phyloP scores from a whole-genome alignment of 139 green algal species.

The Tetradesmus lagerheimii region DNA sequence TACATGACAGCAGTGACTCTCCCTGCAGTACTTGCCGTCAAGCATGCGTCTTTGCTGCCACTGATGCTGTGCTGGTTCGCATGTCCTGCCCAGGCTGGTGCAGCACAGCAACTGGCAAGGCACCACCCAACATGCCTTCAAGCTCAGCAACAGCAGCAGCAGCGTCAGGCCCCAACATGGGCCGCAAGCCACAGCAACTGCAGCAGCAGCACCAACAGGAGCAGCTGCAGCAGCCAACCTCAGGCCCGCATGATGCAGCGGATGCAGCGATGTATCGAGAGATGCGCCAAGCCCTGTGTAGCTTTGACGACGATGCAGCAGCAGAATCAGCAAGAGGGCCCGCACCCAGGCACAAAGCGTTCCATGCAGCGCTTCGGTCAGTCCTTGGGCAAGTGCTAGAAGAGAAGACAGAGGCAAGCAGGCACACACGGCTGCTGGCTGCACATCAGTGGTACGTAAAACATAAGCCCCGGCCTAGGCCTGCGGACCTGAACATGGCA shows the following conservation, averaged over 20 bases:
- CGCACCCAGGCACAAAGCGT: background rate
- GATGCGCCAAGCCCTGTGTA: conserved; percentile 23
- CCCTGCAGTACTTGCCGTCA: too few relatives aligned
- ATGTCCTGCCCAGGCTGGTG: background rate
- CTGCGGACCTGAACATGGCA: background rate
- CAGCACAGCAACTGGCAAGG: background rate
- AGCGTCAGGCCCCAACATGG: background rate
- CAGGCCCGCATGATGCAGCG: conserved; percentile 23
- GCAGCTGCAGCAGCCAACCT: conserved; percentile 2
- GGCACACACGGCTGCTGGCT: conserved; percentile 23
- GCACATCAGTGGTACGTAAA: conserved; percentile 22
- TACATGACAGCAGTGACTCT: too few relatives aligned
- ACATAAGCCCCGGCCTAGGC: background rate
- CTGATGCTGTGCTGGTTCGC: background rate
- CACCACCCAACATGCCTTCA: background rate
- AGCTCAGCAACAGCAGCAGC: background rate
- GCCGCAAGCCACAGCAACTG: background rate
- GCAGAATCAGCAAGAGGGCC: background rate
- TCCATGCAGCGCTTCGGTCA: background rate
- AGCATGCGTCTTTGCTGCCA: too few relatives aligned
- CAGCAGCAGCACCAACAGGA: background rate
- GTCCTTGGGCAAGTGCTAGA: conserved; percentile 29
- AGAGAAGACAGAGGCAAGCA: background rate
- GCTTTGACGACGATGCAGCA: conserved; percentile 13
- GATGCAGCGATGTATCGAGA: conserved; percentile 32